phyloP scores from a whole-genome alignment of 805 yeast genomes.

The Priceomyces fermenticarens region DNA sequence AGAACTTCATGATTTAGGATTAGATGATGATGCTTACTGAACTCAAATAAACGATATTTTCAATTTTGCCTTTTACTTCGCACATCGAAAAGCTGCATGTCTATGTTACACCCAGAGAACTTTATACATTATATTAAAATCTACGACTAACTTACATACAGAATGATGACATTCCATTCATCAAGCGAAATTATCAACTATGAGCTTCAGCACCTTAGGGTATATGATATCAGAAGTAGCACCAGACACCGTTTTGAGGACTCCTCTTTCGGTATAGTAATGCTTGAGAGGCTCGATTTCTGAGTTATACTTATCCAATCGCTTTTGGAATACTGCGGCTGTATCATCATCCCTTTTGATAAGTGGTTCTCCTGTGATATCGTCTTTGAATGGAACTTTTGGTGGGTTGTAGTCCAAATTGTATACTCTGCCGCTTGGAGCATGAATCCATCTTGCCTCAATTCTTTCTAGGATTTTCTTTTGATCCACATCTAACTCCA shows the following conservation, averaged over 20 bases:
- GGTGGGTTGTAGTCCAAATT: slow-evolving; percentile 90
- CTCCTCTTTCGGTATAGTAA: slow-evolving; percentile 45
- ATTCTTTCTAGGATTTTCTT: slow-evolving; percentile 78
- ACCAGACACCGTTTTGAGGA: slow-evolving; percentile 62
- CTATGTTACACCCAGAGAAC: no score
- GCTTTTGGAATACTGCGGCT: slow-evolving; percentile 62
- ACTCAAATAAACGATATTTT: no score
- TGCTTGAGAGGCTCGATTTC: slow-evolving; percentile 63
- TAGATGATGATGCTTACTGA: no score
- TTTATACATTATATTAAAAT: no score
- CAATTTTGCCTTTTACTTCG: no score
- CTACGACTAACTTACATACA: no score
- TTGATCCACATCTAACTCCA: slow-evolving; percentile 84
- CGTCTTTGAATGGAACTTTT: slow-evolving; percentile 74
- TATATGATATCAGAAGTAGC: slow-evolving; percentile 80
- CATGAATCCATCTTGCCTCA: slow-evolving; percentile 81
- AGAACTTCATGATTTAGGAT: slow-evolving; percentile 56
- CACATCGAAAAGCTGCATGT: no score
- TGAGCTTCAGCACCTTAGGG: slow-evolving; percentile 54
- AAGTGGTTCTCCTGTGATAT: slow-evolving; percentile 84
- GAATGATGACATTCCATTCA: not conserved
- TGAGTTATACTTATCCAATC: slow-evolving; percentile 61
- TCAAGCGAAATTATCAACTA: slow-evolving; percentile 9
- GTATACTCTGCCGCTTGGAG: slow-evolving; percentile 82
- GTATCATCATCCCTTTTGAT: slow-evolving; percentile 81